Percentiles rank a stretch among this genome's conserved stretches.
Conservation (phyloP, 2,329 filamentous ascomycete genomes). For the Zalaria obscura region DNA sequence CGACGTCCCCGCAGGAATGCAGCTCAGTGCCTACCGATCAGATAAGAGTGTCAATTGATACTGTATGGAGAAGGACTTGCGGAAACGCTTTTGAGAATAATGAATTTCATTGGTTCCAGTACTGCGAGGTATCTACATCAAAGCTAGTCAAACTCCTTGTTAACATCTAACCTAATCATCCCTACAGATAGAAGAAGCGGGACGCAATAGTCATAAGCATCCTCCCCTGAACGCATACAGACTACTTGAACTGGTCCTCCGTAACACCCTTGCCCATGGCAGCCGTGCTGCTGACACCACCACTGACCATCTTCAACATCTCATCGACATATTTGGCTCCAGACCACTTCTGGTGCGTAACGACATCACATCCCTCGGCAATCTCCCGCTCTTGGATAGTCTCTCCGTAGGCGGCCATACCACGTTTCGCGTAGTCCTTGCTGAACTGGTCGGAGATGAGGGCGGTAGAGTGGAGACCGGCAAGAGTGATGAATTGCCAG, state of each 20-base stretch:
- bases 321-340: conserved; percentile 93
- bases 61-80: too few relatives aligned
- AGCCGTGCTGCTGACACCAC: conserved; percentile 78
- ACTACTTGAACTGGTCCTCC: conserved; percentile 68
- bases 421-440: conserved; percentile 61
- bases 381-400: conserved; percentile 97
- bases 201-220: too few relatives aligned
- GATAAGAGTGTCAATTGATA: too few relatives aligned
- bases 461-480: conserved; percentile 87
- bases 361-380: conserved; percentile 76
- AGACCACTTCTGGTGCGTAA: conserved; percentile 98
- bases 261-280: conserved; percentile 98
- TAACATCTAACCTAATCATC: too few relatives aligned
- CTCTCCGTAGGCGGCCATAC: conserved; percentile 95
- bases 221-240: too few relatives aligned
- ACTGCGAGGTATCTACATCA: too few relatives aligned
- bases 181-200: too few relatives aligned
- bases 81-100: too few relatives aligned
- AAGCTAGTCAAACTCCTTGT: too few relatives aligned
- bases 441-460: conserved; percentile 85
- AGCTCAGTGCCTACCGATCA: too few relatives aligned
- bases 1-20: too few relatives aligned
- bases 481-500: conserved; percentile 99
- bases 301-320: conserved; percentile 90
- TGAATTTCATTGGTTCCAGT: too few relatives aligned